phyloP scores from a whole-genome alignment of 805 yeast genomes.

The Ascoidea tarda region DNA sequence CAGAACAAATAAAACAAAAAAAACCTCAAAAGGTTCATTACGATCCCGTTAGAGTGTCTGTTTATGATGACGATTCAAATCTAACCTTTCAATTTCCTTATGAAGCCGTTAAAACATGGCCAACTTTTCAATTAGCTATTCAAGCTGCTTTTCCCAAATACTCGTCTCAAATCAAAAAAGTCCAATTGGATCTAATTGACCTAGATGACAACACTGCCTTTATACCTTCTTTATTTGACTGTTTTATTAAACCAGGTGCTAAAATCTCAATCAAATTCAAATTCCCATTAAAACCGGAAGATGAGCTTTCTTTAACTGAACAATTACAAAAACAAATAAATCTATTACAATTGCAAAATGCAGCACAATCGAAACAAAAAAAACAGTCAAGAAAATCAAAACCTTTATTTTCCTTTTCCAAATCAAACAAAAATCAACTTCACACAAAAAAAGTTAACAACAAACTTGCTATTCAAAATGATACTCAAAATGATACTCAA shows the following conservation, averaged over 20 bases:
- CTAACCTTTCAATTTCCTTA: constrained; percentile 7
- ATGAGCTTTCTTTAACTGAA: too few relatives aligned
- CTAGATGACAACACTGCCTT: constrained; percentile 5
- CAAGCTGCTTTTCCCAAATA: constrained; percentile 8
- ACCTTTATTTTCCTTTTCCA: too few relatives aligned
- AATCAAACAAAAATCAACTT: too few relatives aligned
- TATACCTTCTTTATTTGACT: constrained; percentile 6
- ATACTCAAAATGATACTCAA: not conserved
- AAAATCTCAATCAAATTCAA: constrained; percentile 3
- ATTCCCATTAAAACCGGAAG: not conserved
- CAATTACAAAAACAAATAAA: too few relatives aligned
- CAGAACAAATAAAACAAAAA: too few relatives aligned
- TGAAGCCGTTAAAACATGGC: constrained; percentile 6
- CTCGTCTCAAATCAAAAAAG: constrained; percentile 1
- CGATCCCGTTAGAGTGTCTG: not conserved
- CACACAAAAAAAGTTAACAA: too few relatives aligned
- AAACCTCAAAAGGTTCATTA: not conserved
- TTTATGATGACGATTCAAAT: not conserved
- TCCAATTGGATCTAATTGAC: constrained; percentile 3
- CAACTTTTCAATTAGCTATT: constrained; percentile 5
- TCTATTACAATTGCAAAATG: too few relatives aligned
- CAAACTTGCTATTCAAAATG: not conserved
- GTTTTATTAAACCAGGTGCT: constrained; percentile 7
- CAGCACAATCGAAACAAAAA: too few relatives aligned
- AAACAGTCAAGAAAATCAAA: not conserved